Base-by-base conservation (phyloP, 129 eudicot species). In the Apium graveolens region DNA sequence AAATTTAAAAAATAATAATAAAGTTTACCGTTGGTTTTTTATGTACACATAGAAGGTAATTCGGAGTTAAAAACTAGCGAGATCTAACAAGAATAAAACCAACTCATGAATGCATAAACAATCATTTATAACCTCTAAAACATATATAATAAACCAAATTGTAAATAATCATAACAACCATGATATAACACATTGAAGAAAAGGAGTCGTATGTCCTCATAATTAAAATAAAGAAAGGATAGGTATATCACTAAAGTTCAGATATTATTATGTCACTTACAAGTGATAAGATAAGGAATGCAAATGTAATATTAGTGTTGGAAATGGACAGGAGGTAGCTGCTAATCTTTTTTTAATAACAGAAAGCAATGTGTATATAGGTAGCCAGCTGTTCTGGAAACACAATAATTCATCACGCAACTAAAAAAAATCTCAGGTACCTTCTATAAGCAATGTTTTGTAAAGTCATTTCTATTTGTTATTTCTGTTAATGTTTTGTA, bases 381-480 rank as follows among this genome's bases (percentile, higher is more conserved):
- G n/a, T 43, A 38, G 75, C 75, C 49, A 39, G 75, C 75, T 38
- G 49, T 71, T 35, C 39, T 21, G 18, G 32, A 39, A 71, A 71
- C 75, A 71, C 31, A 24, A 38, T 14, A 21, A 8, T 65, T 65
- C 2, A 65, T 65, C 39, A 65, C 39, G 71, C 21, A 65, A 65
- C 39, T 9, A 13, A 13, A 29, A 29, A 29, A 57, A n/a, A 57
- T 57, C 66, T n/a, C 66, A 57, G 66, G 66, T 57, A n/a, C 32
- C 66, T 57, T 12, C 29, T 21, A 53, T 21, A n/a, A 57, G 29
- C n/a, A 24, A n/a, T 24, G 66, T 57, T 57, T 16, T 57, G 66
- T 57, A 57, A n/a, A 57, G 66, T 57, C 10, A n/a, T n/a, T 2
- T 57, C 26, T 57, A 10, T 32, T 57, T 24, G 29, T 24, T 24